These are phyloP conservation scores for Monosporascus sp. DNA, from an alignment of 2,329 filamentous ascomycete species.

Conservation along the genomic window DNA sequence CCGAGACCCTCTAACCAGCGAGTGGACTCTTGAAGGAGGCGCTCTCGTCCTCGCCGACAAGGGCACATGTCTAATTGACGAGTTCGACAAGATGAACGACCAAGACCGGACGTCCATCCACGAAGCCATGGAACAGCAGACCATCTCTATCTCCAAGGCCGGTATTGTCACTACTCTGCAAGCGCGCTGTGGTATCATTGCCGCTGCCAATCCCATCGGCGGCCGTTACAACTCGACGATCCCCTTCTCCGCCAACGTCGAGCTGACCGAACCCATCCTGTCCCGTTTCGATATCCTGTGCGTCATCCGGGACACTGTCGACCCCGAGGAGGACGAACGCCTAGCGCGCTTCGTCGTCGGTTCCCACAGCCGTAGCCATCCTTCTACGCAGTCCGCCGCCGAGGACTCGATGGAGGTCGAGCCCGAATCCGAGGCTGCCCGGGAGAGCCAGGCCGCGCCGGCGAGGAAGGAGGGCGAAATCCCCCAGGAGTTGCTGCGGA, in stretches of 20 bases:
- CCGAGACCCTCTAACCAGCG: conserved; percentile 87
- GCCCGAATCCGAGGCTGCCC: conserved; percentile 40
- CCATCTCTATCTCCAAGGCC: conserved; percentile 97
- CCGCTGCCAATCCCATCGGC: conserved; percentile 92
- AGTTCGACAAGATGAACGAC: conserved; percentile 99
- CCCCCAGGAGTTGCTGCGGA: conserved; percentile 82
- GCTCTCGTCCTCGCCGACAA: conserved; percentile 91
- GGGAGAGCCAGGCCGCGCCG: conserved; percentile 22
- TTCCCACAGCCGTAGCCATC: conserved; percentile 85
- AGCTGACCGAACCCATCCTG: conserved; percentile 93
- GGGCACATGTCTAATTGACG: conserved; percentile 93
- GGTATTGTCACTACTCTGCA: conserved; percentile 97
- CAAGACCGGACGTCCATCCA: conserved; percentile 97
- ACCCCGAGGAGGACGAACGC: conserved; percentile 86
- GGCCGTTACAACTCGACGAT: conserved; percentile 96
- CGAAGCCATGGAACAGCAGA: conserved; percentile 99
- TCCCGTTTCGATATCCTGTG: conserved; percentile 98
- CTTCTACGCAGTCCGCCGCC: conserved; percentile 43
- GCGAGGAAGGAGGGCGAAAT: conserved; percentile 61
- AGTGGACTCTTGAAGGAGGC: conserved; percentile 96
- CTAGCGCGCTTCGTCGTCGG: conserved; percentile 92
- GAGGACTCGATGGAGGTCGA: conserved; percentile 59
- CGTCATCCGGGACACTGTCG: conserved; percentile 92
- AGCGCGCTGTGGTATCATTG: conserved; percentile 91
- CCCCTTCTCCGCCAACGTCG: conserved; percentile 92